Conservation (phyloP, 2,329 filamentous ascomycete species). For the Trichoderma polysporum region DNA sequence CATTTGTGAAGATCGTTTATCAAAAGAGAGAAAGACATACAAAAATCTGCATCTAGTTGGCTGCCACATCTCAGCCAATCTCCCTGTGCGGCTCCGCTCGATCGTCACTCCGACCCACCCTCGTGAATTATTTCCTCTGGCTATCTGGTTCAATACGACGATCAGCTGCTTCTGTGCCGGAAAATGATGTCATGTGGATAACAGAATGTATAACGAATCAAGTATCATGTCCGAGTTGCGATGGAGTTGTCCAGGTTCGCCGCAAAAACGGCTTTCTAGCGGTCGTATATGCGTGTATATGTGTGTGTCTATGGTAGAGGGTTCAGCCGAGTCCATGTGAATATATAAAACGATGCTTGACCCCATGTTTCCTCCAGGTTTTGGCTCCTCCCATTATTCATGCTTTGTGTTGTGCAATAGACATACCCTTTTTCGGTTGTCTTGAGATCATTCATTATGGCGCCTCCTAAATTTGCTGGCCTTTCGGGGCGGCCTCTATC, state of each 20-base stretch:
- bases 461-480: constrained; percentile 56
- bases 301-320: background rate
- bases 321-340: background rate
- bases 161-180: background rate
- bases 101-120: constrained; percentile 5
- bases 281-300: background rate
- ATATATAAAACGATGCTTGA: background rate
- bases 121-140: background rate
- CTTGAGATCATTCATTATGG: constrained; percentile 38
- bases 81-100: background rate
- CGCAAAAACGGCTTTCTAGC: background rate
- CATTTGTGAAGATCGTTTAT: background rate
- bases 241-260: background rate
- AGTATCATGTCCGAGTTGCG: background rate
- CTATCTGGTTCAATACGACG: background rate
- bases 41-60: background rate
- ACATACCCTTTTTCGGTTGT: background rate
- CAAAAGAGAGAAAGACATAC: background rate
- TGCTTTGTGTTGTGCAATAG: background rate
- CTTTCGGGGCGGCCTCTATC: constrained; percentile 58
- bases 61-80: background rate
- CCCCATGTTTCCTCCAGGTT: constrained; percentile 2
- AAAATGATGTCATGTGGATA: constrained; percentile 18
- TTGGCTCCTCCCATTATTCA: background rate
- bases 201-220: background rate